Evolutionary conservation across 352 stramenopile species (phyloP), one percentile per base, ranked within the genome.

Genomic region (Globisporangium apiculatum): DNA sequence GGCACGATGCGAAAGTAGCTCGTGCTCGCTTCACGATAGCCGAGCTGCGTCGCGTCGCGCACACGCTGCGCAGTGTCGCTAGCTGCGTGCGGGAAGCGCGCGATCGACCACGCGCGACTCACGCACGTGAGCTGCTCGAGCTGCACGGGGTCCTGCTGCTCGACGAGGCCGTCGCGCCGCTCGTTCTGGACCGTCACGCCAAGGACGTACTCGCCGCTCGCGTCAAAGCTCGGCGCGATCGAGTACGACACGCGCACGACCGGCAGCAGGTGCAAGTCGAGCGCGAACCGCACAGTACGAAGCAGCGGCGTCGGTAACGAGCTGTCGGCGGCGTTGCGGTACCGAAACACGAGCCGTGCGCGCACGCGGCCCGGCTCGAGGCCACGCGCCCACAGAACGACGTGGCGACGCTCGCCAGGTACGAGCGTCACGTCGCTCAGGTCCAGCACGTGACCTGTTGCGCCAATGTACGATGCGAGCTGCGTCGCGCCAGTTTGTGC

Each of bases 11-110:
- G 79, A 57, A 93, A 93, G 57, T 92, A 95, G 9, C 67, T 78
- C 11, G 85, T 93, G 48, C 80, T 89, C 0, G 77, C 75, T 66
- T 95, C 85, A 50, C 80, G 79, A 54, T 73, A 85, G n/a, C 70
- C 76, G 36, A 91, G 62, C 36, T 69, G 66, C 6, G 61, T 52
- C 15, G 75, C 73, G 53, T 83, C 69, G 8, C 71, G 66, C 17
- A 72, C 54, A 5, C 3, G 40, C 40, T 43, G 40, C 4, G 38
- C 18, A 15, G 0, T 17, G 14, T 17, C 43, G n/a, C 3, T 60
- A 40, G 60, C 15, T 43, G 8, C 7, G 14, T 43, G 8, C 7
- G 14, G 46, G 46, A 94, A 77, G 36, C 62, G 69, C 36, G 88
- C 68, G 38, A 92, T 52, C 12, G 54, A 64, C 85, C 85, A 94